Conservation (phyloP, 164 flowering plant genomes). For the Vitis riparia region DNA sequence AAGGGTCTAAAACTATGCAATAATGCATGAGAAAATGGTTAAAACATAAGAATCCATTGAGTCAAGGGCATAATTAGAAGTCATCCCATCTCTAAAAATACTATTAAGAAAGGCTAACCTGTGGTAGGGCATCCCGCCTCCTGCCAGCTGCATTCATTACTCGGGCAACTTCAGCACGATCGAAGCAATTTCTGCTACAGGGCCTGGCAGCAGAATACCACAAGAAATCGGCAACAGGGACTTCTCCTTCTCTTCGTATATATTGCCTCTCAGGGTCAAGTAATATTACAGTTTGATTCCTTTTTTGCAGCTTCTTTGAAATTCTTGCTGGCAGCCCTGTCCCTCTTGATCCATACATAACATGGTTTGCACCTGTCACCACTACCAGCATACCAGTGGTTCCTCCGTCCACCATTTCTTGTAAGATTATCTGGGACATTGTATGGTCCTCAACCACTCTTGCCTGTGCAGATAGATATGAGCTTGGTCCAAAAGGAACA, state of each 20-base stretch:
- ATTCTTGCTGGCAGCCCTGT: constrained; percentile 92
- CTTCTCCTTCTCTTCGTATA: constrained; percentile 89
- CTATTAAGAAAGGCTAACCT: constrained; percentile 44
- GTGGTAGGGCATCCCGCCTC: constrained; percentile 89
- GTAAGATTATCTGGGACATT: constrained; percentile 78
- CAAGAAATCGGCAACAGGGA: constrained; percentile 91
- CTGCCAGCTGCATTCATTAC: constrained; percentile 99
- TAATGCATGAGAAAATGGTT: not conserved
- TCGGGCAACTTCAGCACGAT: constrained; percentile 96
- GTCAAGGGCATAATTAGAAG: not conserved
- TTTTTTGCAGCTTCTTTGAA: constrained; percentile 84
- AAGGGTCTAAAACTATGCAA: not conserved
- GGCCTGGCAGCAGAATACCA: constrained; percentile 99
- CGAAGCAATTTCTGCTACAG: constrained; percentile 90
- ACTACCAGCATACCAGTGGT: constrained; percentile 75
- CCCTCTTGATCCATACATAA: constrained; percentile 83
- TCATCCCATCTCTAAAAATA: not conserved
- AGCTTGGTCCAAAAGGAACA: constrained; percentile 81
- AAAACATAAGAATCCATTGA: not conserved
- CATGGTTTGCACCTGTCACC: constrained; percentile 93
- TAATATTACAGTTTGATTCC: constrained; percentile 82
- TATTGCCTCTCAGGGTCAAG: constrained; percentile 93
- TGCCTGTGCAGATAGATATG: constrained; percentile 85
- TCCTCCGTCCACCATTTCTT: constrained; percentile 64
- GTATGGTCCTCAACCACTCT: constrained; percentile 84